A percentile compares a stretch with the other conserved stretches of the same genome.
These are phyloP conservation scores for Populus hybrid DNA, from an alignment of 441 rosid genomes.

Conservation along the genomic window DNA sequence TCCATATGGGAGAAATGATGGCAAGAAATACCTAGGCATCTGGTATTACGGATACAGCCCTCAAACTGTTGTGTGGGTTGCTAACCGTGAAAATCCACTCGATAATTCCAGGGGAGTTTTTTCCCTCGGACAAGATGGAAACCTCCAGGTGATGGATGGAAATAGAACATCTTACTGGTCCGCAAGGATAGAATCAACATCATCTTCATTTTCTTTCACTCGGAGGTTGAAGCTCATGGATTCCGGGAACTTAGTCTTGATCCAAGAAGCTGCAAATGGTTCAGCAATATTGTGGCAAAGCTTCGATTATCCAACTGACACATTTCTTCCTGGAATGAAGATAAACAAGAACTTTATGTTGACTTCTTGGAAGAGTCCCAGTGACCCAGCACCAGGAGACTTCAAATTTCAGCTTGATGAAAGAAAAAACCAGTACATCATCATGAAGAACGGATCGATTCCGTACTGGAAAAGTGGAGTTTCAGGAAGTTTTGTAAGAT, in stretches of 20 bases:
- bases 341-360: not conserved
- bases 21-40: too few relatives aligned
- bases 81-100: slow-evolving; percentile 25
- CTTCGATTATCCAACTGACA: not conserved
- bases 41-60: too few relatives aligned
- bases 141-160: slow-evolving; percentile 34
- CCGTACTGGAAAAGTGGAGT: not conserved
- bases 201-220: not conserved
- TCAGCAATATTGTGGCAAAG: not conserved
- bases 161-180: slow-evolving; percentile 27
- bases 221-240: too few relatives aligned
- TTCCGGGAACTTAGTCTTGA: too few relatives aligned
- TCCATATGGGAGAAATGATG: too few relatives aligned
- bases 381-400: not conserved
- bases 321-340: slow-evolving; percentile 1
- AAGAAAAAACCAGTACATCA: too few relatives aligned
- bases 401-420: not conserved
- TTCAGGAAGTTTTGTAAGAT: not conserved
- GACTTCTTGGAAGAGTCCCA: not conserved
- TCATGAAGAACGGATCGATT: too few relatives aligned
- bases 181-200: slow-evolving; percentile 20
- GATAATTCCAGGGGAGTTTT: slow-evolving; percentile 23
- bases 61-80: too few relatives aligned
- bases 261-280: too few relatives aligned
- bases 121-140: slow-evolving; percentile 33